Percentiles rank a stretch among this genome's conserved stretches.
Conservation (phyloP, 805 yeast genomes). For the Myxozyma mucilagina region DNA sequence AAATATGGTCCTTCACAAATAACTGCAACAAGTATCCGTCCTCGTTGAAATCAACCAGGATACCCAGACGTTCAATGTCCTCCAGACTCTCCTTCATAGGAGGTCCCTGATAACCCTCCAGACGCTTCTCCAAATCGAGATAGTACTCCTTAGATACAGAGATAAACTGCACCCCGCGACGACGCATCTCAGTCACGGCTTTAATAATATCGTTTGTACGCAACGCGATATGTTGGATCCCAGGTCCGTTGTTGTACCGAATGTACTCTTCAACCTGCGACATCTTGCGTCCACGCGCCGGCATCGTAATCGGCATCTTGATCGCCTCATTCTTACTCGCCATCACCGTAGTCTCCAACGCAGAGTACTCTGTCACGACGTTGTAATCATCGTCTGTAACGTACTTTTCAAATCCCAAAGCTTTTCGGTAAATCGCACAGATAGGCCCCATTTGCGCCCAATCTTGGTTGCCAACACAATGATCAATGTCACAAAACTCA, state of each 20-base stretch:
- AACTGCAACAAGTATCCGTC: constrained; percentile 68
- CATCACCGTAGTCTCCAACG: constrained; percentile 75
- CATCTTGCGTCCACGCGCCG: constrained; percentile 63
- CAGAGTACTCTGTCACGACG: constrained; percentile 67
- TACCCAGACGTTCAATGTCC: constrained; percentile 48
- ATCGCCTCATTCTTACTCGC: constrained; percentile 62
- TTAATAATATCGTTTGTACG: constrained; percentile 60
- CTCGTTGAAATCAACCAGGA: constrained; percentile 73
- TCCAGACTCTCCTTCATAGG: constrained; percentile 55
- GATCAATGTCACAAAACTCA: constrained; percentile 57
- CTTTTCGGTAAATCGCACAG: constrained; percentile 54
- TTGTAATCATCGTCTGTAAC: constrained; percentile 85
- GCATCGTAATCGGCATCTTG: constrained; percentile 85
- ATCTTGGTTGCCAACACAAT: constrained; percentile 75
- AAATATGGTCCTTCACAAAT: constrained; percentile 53
- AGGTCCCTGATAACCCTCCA: constrained; percentile 44
- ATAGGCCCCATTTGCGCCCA: constrained; percentile 65
- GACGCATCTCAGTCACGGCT: constrained; percentile 54
- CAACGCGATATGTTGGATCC: constrained; percentile 81
- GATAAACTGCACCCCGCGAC: constrained; percentile 73
- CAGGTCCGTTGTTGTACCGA: constrained; percentile 75
- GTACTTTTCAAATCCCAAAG: constrained; percentile 72
- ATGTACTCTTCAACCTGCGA: constrained; percentile 83
- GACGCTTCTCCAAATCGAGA: constrained; percentile 47
- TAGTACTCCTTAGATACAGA: constrained; percentile 61